Evolutionary conservation across 352 stramenopile species (phyloP).

Genomic region (Phytophthora sp.): DNA sequence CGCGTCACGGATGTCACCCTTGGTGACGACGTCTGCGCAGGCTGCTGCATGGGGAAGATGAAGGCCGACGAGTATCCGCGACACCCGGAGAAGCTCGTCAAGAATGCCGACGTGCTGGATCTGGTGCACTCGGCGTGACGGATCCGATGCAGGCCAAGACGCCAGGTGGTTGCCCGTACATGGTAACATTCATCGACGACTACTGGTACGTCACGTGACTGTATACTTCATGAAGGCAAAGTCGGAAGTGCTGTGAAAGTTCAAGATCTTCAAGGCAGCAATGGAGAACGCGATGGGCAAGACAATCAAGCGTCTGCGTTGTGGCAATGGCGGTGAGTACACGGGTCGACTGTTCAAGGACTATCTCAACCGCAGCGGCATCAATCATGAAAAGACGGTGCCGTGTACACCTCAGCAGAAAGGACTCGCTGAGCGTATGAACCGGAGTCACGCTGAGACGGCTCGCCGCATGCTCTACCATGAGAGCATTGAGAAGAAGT

Average conservation of each 20-base stretch:
- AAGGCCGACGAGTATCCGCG: constrained; percentile 5
- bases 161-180: neutral
- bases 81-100: constrained; percentile 8
- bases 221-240: constrained; percentile 32
- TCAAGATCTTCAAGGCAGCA: constrained; percentile 23
- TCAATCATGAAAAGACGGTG: constrained; percentile 3
- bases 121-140: neutral
- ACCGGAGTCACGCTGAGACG: neutral
- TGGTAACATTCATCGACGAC: constrained; percentile 33
- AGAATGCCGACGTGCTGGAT: constrained; percentile 17
- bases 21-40: neutral
- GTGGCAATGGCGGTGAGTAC: constrained; percentile 27
- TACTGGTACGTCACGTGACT: constrained; percentile 18
- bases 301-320: constrained; percentile 6
- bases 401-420: neutral
- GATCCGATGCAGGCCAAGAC: constrained; percentile 7
- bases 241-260: constrained; percentile 20
- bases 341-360: neutral
- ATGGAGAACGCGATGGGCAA: too few relatives aligned
- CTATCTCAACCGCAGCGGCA: neutral
- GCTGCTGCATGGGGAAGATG: too few relatives aligned
- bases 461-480: constrained; percentile 6
- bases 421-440: neutral
- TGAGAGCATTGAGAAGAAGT: neutral
- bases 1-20: neutral